Conservation (phyloP, 176 grass and related monocot genomes). For the Juncus inflexus region DNA sequence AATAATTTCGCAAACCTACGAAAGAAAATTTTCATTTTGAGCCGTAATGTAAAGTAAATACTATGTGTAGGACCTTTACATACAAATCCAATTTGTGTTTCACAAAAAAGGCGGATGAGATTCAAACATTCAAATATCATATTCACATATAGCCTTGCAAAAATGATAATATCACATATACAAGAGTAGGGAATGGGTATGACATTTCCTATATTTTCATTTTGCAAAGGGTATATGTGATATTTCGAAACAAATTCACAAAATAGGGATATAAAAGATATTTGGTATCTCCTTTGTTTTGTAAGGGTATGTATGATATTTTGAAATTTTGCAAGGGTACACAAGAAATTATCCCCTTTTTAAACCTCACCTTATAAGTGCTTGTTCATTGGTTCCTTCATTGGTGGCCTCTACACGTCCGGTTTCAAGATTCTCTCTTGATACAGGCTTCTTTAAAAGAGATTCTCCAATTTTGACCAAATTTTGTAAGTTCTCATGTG, state of each 20-base stretch:
- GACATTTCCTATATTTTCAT: too few species aligned
- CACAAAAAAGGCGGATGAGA: too few species aligned
- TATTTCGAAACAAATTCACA: constrained; percentile 50
- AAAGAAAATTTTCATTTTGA: constrained; percentile 2
- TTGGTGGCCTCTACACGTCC: constrained; percentile 41
- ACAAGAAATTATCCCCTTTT: neutral
- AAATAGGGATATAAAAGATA: constrained; percentile 5
- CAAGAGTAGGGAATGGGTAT: too few species aligned
- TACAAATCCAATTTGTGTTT: too few species aligned
- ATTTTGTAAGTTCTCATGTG: constrained; percentile 65
- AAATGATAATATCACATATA: too few species aligned
- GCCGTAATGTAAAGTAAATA: neutral
- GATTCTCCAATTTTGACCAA: constrained; percentile 44
- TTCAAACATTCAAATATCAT: too few species aligned
- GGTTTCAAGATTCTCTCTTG: constrained; percentile 61
- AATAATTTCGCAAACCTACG: constrained; percentile 56
- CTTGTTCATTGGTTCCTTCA: constrained; percentile 58
- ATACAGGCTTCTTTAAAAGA: constrained; percentile 65
- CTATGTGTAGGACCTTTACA: neutral
- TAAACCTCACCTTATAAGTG: constrained; percentile 51
- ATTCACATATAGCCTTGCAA: too few species aligned
- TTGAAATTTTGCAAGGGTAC: constrained; percentile 11
- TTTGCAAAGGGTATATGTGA: constrained; percentile 43
- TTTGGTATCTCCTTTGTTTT: too few species aligned
- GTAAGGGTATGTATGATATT: too few species aligned